Evolutionary conservation across 139 green algal species (phyloP).

Genomic region (Coelastrella sp.): DNA sequence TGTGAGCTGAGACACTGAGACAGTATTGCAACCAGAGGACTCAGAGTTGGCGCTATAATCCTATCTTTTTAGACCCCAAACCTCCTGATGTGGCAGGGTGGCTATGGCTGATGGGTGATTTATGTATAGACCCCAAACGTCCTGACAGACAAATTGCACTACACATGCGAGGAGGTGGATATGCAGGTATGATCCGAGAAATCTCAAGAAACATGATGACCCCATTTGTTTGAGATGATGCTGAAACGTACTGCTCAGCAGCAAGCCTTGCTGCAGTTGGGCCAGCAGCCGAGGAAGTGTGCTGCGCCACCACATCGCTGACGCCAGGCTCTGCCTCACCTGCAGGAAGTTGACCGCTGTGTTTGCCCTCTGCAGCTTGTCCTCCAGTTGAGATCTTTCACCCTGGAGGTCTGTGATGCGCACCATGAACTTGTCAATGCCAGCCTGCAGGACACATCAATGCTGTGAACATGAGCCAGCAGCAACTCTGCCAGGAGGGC

Average conservation of each 20-base stretch:
- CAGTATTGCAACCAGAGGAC: not conserved
- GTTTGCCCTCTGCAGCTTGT: slow-evolving; percentile 14
- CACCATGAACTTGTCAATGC: slow-evolving; percentile 32
- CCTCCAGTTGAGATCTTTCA: slow-evolving; percentile 3
- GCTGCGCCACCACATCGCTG: not conserved
- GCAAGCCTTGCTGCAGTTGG: not conserved
- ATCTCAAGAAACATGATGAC: no score
- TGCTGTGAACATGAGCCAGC: not conserved
- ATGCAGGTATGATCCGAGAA: no score
- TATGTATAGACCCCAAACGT: no score
- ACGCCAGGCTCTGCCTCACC: not conserved
- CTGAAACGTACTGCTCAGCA: not conserved
- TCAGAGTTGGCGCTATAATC: no score
- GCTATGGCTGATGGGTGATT: no score
- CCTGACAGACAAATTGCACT: no score
- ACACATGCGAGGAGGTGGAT: no score
- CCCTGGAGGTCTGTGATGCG: slow-evolving; percentile 5
- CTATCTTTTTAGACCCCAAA: no score
- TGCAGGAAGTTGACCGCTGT: slow-evolving; percentile 30
- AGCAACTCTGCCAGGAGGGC: not conserved
- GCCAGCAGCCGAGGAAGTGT: no score
- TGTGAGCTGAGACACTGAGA: not conserved
- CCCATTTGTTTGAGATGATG: no score
- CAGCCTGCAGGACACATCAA: not conserved
- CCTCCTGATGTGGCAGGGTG: no score